Evolutionary conservation across 805 yeast species (phyloP), one percentile per base, ranked within the genome.

Genomic region (Wickerhamiella brachini): DNA sequence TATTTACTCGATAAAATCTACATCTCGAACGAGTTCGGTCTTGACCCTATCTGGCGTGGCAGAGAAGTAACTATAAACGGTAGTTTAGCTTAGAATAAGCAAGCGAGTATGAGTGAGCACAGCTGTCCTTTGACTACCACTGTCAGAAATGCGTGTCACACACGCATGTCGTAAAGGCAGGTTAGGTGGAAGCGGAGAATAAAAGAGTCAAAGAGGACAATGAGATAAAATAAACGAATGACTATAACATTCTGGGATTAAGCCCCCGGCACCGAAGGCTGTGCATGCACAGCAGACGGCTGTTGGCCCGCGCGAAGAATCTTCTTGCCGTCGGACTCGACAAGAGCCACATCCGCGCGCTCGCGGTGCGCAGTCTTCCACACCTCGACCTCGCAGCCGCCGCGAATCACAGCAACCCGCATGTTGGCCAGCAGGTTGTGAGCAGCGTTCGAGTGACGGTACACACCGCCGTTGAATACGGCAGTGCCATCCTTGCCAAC

Each of bases 381-480:
- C 22, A 85, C 85, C 58, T 83, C 83, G 54, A 80, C 83, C 57
- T 86, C 90, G 55, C 84, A 76, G 9, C 89, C 89, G 15, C 85
- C 83, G 54, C 88, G 79, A 29, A 85, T 71, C 23, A 85, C 89
- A 0, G 95, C 95, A 15, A 89, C 82, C 61, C 97, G 76, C 97
- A 89, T 87, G 0, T 95, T 89, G 1, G 95, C 94, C 54, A 89
- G 71, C 54, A 89, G 68, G 67, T 89, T 89, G 62, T 83, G 84
- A 1, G 96, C 97, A 0, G 97, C 97, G 52, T 90, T 87, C 59
- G 93, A 83, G 66, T 89, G 97, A 51, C 79, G 78, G 68, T 89
- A 89, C 12, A 89, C 97, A 2, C 95, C 97, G 21, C 97, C 97
- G 65, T 83, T 87, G 67, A 89, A 89, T 2, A 95, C 96, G 49